These are phyloP conservation scores for Mimosa pudica DNA, from an alignment of 306 rosid genomes.

Conservation along the genomic window DNA sequence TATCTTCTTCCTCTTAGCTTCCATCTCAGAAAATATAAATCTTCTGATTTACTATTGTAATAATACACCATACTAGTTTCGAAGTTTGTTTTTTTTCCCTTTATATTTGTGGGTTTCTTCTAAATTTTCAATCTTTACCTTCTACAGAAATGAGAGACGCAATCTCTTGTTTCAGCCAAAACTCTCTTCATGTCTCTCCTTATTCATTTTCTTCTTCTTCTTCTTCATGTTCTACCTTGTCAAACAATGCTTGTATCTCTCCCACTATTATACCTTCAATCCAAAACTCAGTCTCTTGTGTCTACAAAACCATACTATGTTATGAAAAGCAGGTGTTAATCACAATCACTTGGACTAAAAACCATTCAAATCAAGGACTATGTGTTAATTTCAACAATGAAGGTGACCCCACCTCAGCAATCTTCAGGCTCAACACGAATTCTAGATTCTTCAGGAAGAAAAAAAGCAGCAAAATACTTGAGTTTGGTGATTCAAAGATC, in stretches of 20 bases:
- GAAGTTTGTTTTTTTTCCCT: neutral
- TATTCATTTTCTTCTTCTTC: too few relatives aligned
- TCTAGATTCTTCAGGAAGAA: conserved; percentile 72
- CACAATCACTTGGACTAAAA: conserved; percentile 68
- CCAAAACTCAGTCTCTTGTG: conserved; percentile 63
- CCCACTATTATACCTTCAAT: conserved; percentile 53
- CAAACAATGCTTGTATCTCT: conserved; percentile 59
- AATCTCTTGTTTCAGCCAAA: conserved; percentile 79
- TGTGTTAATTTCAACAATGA: conserved; percentile 44
- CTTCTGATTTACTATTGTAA: conserved; percentile 10
- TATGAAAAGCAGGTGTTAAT: conserved; percentile 51
- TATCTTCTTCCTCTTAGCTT: conserved; percentile 32
- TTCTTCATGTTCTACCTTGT: conserved; percentile 81
- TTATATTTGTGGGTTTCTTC: conserved; percentile 10
- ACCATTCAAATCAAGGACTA: conserved; percentile 62
- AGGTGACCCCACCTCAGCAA: conserved; percentile 35
- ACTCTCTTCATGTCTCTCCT: conserved; percentile 53
- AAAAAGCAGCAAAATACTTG: conserved; percentile 64
- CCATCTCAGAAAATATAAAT: conserved; percentile 27
- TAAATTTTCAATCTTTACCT: conserved; percentile 37
- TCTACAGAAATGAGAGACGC: conserved; percentile 64
- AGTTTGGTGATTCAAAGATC: conserved; percentile 47
- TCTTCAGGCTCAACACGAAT: conserved; percentile 73
- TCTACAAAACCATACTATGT: conserved; percentile 62
- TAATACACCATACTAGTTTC: neutral